Evolutionary conservation across 768 basidiomycete species (phyloP).

Genomic region (Naganishia vishniacii): DNA sequence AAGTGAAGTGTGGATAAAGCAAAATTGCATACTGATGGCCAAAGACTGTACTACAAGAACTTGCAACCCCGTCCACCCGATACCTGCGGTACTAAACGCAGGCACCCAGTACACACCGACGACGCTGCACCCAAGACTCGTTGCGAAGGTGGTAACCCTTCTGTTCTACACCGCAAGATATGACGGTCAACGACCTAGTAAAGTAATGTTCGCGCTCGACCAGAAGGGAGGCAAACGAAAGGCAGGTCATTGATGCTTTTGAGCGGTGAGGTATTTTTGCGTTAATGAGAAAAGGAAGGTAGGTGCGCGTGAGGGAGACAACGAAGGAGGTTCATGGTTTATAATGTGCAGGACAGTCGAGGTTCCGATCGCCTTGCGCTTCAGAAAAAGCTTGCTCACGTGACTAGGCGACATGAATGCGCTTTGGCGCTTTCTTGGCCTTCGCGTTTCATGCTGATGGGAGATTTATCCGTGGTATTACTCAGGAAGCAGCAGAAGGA

Average conservation of each 20-base stretch:
- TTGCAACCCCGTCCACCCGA: constrained; percentile 27
- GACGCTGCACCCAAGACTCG: constrained; percentile 30
- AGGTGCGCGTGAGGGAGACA: not conserved
- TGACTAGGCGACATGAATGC: not conserved
- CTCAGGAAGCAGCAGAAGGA: too few species aligned
- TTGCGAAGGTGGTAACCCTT: constrained; percentile 12
- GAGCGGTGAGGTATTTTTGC: constrained; percentile 20
- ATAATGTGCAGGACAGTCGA: not conserved
- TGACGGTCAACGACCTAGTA: constrained; percentile 28
- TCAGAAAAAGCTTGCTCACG: not conserved
- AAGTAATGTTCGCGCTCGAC: constrained; percentile 15
- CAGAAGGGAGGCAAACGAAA: constrained; percentile 21
- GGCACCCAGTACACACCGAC: constrained; percentile 20
- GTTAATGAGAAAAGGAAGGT: constrained; percentile 15
- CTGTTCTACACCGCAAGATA: constrained; percentile 17
- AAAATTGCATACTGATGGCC: not conserved
- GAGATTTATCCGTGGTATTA: too few species aligned
- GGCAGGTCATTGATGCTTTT: constrained; percentile 26
- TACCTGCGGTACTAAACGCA: constrained; percentile 16
- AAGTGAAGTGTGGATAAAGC: not conserved
- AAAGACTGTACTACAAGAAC: constrained; percentile 27
- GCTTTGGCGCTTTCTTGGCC: not conserved
- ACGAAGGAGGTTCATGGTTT: not conserved
- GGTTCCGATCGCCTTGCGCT: constrained; percentile 14
- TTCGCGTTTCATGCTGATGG: not conserved